phyloP scores from a whole-genome alignment of 805 yeast species.

The Candida piceae region DNA sequence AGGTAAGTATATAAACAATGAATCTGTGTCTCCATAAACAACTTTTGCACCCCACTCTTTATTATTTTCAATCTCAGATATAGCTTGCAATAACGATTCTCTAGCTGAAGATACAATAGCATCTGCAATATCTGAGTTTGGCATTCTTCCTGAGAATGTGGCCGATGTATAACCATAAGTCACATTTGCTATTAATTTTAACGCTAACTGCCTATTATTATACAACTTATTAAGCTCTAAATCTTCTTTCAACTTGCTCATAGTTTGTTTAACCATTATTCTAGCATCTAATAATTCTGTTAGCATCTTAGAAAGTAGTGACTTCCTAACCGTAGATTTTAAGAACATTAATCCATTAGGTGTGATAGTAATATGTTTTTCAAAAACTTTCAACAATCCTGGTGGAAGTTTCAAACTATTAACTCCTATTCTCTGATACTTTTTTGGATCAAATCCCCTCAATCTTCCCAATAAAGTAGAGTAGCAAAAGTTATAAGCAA shows the following conservation, averaged over 20 bases:
- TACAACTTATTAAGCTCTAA: slow-evolving; percentile 49
- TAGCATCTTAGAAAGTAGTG: slow-evolving; percentile 78
- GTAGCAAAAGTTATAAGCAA: slow-evolving; percentile 86
- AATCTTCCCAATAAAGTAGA: slow-evolving; percentile 66
- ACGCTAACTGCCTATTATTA: slow-evolving; percentile 76
- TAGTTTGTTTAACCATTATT: slow-evolving; percentile 70
- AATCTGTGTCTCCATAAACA: slow-evolving; percentile 96
- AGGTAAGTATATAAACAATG: slow-evolving; percentile 84
- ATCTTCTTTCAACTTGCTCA: slow-evolving; percentile 48
- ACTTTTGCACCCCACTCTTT: slow-evolving; percentile 80
- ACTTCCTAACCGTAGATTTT: slow-evolving; percentile 58
- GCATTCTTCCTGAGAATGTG: slow-evolving; percentile 94
- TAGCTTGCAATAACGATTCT: slow-evolving; percentile 72
- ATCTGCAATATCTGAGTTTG: slow-evolving; percentile 92
- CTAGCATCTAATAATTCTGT: slow-evolving; percentile 78
- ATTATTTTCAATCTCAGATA: slow-evolving; percentile 56
- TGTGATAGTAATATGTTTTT: slow-evolving; percentile 57
- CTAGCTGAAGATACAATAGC: slow-evolving; percentile 89
- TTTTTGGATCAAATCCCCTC: slow-evolving; percentile 42
- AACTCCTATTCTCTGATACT: slow-evolving; percentile 49
- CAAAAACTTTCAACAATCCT: slow-evolving; percentile 50
- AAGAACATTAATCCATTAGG: slow-evolving; percentile 88
- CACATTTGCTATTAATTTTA: slow-evolving; percentile 89
- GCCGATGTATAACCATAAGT: slow-evolving; percentile 97
- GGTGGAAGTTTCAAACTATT: slow-evolving; percentile 44